Percentiles rank a stretch among this genome's conserved stretches.
Evolutionary conservation across 2,329 filamentous ascomycete genomes (phyloP).

Genomic region (Paecilomyces fulvus): DNA sequence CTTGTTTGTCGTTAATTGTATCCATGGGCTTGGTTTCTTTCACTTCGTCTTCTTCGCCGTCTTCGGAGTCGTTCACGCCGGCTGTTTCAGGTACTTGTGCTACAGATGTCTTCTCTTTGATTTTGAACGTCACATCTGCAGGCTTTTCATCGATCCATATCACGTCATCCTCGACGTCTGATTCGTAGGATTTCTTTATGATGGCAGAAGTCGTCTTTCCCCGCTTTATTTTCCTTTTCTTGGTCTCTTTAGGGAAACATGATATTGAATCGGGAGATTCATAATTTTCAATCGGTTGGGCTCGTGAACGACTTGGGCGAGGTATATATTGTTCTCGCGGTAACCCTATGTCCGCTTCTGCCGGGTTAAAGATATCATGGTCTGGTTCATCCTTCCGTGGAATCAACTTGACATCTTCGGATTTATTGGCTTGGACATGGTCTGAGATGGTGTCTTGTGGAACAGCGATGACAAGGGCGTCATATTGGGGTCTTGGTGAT

Average conservation of each 20-base stretch:
- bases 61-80: neutral
- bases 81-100: neutral
- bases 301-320: conserved; percentile 1
- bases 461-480: neutral
- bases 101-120: conserved; percentile 6
- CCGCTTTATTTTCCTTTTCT: conserved; percentile 38
- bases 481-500: neutral
- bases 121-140: conserved; percentile 2
- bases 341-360: neutral
- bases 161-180: conserved; percentile 32
- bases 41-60: conserved; percentile 4
- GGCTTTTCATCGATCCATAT: conserved; percentile 32
- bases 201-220: conserved; percentile 32
- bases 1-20: neutral
- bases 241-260: conserved; percentile 21
- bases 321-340: neutral
- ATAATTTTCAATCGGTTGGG: neutral
- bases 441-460: neutral
- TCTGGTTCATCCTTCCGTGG: neutral
- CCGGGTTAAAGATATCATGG: neutral
- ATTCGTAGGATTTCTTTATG: conserved; percentile 18
- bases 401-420: neutral
- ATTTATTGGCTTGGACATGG: neutral
- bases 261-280: conserved; percentile 5
- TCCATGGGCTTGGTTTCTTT: neutral